A percentile compares a stretch with the other conserved stretches of the same genome.
phyloP scores from a whole-genome alignment of 2,329 filamentous ascomycete species.

The Trichocomaceae sp. region DNA sequence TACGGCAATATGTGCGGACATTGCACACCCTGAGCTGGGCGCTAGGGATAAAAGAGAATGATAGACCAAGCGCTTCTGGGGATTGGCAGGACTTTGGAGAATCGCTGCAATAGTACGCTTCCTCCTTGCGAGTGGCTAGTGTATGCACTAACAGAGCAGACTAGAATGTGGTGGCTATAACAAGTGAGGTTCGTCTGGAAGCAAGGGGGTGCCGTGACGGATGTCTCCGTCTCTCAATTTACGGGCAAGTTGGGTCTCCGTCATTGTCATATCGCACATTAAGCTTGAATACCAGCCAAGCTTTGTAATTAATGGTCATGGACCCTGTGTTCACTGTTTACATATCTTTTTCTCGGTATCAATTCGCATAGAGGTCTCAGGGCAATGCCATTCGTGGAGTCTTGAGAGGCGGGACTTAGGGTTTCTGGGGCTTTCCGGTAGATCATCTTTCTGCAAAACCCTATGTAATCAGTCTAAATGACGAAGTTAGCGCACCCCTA shows the following conservation, averaged over 20 bases:
- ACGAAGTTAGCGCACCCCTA: background rate
- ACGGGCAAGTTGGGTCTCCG: background rate
- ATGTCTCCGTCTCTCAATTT: background rate
- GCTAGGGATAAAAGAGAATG: background rate
- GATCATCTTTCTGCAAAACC: background rate
- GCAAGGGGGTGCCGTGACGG: slow-evolving; percentile 9
- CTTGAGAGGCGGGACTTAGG: background rate
- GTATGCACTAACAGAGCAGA: background rate
- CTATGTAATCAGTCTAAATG: background rate
- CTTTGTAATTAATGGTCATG: background rate
- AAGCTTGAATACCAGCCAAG: background rate
- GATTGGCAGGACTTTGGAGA: background rate
- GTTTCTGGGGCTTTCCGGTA: background rate
- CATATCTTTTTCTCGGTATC: background rate
- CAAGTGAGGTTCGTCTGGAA: slow-evolving; percentile 2
- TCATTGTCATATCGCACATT: background rate
- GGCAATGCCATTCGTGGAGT: no score
- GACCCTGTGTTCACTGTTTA: background rate
- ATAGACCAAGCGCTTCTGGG: background rate
- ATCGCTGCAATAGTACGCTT: background rate
- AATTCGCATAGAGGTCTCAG: background rate
- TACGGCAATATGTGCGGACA: background rate
- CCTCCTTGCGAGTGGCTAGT: background rate
- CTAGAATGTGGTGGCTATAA: slow-evolving; percentile 3
- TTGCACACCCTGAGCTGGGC: background rate